A percentile compares a stretch with the other conserved stretches of the same genome.
phyloP scores from a whole-genome alignment of 257 asterid genomes.

The Solanum gracilifrons region DNA sequence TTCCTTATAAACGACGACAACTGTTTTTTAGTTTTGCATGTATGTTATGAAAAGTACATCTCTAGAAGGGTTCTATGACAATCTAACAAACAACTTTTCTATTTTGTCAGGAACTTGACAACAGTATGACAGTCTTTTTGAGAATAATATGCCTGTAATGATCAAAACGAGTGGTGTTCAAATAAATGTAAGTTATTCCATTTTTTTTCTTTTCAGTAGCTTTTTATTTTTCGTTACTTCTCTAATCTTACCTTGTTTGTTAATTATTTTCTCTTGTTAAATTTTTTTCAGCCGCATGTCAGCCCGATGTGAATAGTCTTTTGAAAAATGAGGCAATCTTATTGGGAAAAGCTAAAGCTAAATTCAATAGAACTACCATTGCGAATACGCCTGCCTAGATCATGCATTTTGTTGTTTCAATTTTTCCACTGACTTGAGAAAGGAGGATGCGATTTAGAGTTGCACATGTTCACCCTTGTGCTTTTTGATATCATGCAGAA shows the following conservation, averaged over 20 bases:
- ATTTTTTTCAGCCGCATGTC: neutral
- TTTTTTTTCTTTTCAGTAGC: no score
- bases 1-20: neutral
- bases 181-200: no score
- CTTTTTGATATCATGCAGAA: no score
- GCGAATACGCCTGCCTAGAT: neutral
- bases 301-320: neutral
- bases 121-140: no score
- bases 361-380: neutral
- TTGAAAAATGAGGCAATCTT: neutral
- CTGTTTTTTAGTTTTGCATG: neutral
- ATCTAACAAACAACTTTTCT: neutral
- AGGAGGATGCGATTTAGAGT: neutral
- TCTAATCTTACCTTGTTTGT: no score
- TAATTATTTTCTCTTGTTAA: no score
- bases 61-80: neutral
- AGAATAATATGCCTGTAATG: no score
- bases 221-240: no score
- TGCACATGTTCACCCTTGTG: neutral
- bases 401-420: neutral
- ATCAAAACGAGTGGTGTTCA: no score
- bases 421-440: neutral
- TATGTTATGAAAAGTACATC: neutral
- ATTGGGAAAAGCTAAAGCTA: neutral
- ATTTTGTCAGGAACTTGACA: no score